These are phyloP conservation scores for Cymbidium sinense DNA, from an alignment of 106 monocot species.

Conservation along the genomic window DNA sequence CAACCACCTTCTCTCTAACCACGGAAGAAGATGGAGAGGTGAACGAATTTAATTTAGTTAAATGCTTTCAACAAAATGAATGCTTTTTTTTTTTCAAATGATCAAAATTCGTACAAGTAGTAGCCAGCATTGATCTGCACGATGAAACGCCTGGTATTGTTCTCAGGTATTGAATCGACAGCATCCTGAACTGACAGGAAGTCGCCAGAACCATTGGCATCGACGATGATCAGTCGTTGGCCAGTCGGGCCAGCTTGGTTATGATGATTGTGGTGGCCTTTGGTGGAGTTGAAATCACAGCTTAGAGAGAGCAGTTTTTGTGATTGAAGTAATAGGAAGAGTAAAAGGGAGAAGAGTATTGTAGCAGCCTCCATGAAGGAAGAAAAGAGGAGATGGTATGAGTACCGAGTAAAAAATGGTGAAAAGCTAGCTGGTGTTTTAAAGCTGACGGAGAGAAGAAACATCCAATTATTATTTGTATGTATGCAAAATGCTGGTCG, in stretches of 20 bases:
- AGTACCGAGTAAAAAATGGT: neutral
- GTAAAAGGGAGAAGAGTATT: conserved; percentile 12
- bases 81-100: neutral
- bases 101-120: conserved; percentile 44
- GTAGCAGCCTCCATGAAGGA: neutral
- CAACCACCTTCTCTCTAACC: conserved; percentile 74
- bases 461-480: neutral
- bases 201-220: conserved; percentile 61
- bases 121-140: conserved; percentile 60
- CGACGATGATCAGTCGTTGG: conserved; percentile 46
- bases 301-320: conserved; percentile 1
- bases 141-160: conserved; percentile 51
- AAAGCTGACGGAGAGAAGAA: neutral
- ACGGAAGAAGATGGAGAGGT: neutral
- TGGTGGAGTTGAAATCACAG: conserved; percentile 26
- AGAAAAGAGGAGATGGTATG: neutral
- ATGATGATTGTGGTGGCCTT: conserved; percentile 23
- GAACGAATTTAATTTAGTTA: neutral
- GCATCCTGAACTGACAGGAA: conserved; percentile 84
- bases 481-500: conserved; percentile 4
- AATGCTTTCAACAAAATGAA: neutral
- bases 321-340: conserved; percentile 9
- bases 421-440: neutral
- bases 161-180: conserved; percentile 59
- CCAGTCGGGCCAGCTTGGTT: conserved; percentile 44